Evolutionary conservation across 2,329 filamentous ascomycete species (phyloP), one percentile per base, ranked within the genome.

Genomic region (Penicillium sp.): DNA sequence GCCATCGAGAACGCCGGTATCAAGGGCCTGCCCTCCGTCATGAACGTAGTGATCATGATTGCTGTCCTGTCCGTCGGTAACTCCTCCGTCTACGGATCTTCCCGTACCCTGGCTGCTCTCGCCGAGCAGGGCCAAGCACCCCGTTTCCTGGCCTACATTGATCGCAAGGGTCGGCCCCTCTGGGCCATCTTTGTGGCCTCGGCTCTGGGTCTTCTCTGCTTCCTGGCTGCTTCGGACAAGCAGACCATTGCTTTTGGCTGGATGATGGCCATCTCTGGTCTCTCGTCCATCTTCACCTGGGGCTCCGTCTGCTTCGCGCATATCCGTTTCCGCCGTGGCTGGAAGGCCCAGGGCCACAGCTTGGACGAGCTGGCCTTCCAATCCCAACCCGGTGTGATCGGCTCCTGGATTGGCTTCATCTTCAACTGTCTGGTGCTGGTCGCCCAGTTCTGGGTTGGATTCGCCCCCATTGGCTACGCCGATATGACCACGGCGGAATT

Each of bases 41-140:
- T 96, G 86, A 96, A 97, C 68, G 83, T 82, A n/a, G 89, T 96
- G 51, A 95, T 96, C 66, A 82, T 96, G 63, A 82, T 95, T 53
- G 86, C 90, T 18, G 90, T 95, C 24, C 74, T 96, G 24, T 94
- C 88, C 0, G 90, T 96, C 50, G 90, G 90, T 49, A 96, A 95
- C 69, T 91, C 88, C 5, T 84, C 90, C 52, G 85, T 96, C 50
- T 97, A 95, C 61, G 91, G 90, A 33, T 91, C 88, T 25, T 94
- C 88, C 1, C 84, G 91, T 59, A 96, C 90, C 2, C 81, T 97
- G 6, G 88, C 90, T 26, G 90, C 90, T 3, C 80, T 96, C 2
- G 90, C 90, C 39, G 90, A 95, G 66, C 89, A 94, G 67, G 80
- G 83, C 47, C 89, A 93, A 65, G 90, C 88, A 0, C 90, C 90